Evolutionary conservation across 169 alveolate genomes (phyloP), one percentile per base, ranked within the genome.

Genomic region (Babesia sp.): DNA sequence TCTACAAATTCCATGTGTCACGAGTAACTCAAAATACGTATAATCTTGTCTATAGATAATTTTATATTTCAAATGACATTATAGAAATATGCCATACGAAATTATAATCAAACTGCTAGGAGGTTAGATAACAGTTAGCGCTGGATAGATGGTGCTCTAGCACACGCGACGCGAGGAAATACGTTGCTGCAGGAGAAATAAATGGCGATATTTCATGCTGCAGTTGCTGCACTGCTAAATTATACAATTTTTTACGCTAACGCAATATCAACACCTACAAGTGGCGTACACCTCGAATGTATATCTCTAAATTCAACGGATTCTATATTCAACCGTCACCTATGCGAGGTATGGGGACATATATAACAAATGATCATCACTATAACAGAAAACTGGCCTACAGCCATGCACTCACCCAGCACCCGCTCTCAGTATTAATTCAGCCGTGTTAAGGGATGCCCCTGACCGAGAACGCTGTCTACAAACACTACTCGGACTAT

Each of bases 381-480:
- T 71, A 11, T 46, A 41, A 14, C 48, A 79, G 87, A 74, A 57
- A n/a, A 36, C 72, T n/a, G 87, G 87, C 7, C n/a, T 79, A 8
- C 14, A 37, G 2, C 68, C 83, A 16, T 79, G 82, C 34, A 22
- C 22, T 4, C 20, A 22, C 36, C 26, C 74, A 12, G 26, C 71
- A 14, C 51, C 64, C 24, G 77, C 48, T 28, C 55, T 74, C 3
- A 70, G 37, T 50, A 11, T 70, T 0, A 57, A 59, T 51, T 60
- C 83, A 34, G 48, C 48, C 46, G n/a, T 79, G 5, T 41, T 79
- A 8, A 6, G 54, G 16, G 70, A 79, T 29, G 81, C 87, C 18
- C 37, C 66, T 29, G 69, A 79, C 51, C 72, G 76, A 18, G 83
- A 79, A 20, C 54, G 42, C n/a, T 79, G 87, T 33, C 75, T 79